Evolutionary conservation across 768 basidiomycete genomes (phyloP).

Genomic region (Rhodotorula paludigena): DNA sequence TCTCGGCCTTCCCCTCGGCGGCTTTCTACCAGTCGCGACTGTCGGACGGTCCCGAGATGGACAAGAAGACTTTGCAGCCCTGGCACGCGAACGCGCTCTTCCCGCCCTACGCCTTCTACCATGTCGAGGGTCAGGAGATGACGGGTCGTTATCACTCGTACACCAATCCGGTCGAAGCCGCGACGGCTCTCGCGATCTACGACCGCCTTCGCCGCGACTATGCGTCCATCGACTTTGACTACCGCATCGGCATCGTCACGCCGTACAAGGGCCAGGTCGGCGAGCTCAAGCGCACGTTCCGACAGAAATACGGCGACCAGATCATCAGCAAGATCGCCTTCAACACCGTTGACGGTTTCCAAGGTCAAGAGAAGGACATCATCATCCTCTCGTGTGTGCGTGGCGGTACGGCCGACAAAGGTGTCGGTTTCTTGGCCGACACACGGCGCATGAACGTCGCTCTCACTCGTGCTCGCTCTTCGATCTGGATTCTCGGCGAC

Average conservation of each 20-base stretch:
- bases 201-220: slow-evolving; percentile 63
- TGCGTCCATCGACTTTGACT: slow-evolving; percentile 48
- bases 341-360: slow-evolving; percentile 93
- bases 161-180: slow-evolving; percentile 68
- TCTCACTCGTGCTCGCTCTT: slow-evolving; percentile 89
- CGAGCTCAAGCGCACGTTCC: slow-evolving; percentile 68
- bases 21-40: slow-evolving; percentile 79
- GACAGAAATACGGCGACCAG: slow-evolving; percentile 63
- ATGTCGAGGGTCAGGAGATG: slow-evolving; percentile 67
- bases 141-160: slow-evolving; percentile 63
- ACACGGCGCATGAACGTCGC: slow-evolving; percentile 88
- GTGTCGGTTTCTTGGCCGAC: slow-evolving; percentile 86
- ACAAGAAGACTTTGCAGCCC: slow-evolving; percentile 65
- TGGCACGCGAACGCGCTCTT: slow-evolving; percentile 66
- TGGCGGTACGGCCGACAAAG: slow-evolving; percentile 69
- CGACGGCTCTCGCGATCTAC: slow-evolving; percentile 72
- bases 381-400: slow-evolving; percentile 97
- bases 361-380: slow-evolving; percentile 97
- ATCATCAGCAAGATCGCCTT: slow-evolving; percentile 75
- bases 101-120: slow-evolving; percentile 76
- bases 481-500: slow-evolving; percentile 88
- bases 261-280: slow-evolving; percentile 89
- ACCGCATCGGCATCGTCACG: slow-evolving; percentile 68
- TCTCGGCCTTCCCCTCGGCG: slow-evolving; percentile 78
- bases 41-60: slow-evolving; percentile 85